Evolutionary conservation across 2,329 filamentous ascomycete species (phyloP).

Genomic region (Diplodia corticola): DNA sequence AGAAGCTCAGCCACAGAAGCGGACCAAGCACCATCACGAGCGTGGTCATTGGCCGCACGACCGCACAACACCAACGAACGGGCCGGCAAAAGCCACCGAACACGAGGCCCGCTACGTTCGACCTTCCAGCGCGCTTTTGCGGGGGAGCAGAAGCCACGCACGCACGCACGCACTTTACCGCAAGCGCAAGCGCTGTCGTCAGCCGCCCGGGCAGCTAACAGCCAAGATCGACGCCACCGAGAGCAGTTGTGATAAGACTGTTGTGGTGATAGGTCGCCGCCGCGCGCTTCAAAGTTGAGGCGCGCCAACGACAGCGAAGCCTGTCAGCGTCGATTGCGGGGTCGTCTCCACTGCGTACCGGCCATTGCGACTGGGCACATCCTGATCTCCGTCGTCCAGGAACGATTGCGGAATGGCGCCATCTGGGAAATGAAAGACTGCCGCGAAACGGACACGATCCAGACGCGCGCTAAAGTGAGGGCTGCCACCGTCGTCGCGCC

Average conservation of each 20-base stretch:
- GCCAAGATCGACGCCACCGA: not conserved
- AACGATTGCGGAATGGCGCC: no score
- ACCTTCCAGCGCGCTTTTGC: not conserved
- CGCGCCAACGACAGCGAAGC: not conserved
- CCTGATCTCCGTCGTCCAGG: no score
- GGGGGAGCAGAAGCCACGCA: not conserved
- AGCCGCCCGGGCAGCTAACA: not conserved
- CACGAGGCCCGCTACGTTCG: slow-evolving; percentile 14
- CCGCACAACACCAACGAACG: not conserved
- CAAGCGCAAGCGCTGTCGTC: not conserved
- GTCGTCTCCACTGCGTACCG: not conserved
- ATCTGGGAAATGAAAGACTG: no score
- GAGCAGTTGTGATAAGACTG: not conserved
- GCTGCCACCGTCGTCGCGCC: not conserved
- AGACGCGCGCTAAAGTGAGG: not conserved
- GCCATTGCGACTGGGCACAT: no score
- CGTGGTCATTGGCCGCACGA: not conserved
- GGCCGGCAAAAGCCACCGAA: not conserved
- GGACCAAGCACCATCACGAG: not conserved
- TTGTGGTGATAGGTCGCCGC: no score
- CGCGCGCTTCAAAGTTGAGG: not conserved
- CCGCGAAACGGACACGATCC: not conserved
- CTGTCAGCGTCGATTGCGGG: not conserved
- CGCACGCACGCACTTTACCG: not conserved
- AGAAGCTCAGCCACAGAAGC: not conserved